Evolutionary conservation across 495 filamentous ascomycete species (phyloP).

Genomic region (Bathelium albidoporum): DNA sequence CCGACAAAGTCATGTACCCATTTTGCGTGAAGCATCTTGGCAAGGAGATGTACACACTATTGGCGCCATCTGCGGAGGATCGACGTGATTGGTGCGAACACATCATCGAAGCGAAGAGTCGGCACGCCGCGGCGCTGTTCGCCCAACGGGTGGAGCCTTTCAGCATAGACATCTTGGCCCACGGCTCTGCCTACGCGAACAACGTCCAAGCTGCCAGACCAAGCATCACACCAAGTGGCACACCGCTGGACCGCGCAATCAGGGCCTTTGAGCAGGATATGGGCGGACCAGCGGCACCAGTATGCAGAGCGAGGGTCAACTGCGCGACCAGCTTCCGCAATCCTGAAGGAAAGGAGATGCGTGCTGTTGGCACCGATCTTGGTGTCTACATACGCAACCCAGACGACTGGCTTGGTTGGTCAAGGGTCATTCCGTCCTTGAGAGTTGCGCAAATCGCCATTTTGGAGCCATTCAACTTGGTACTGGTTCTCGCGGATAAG

Average conservation of each 20-base stretch:
- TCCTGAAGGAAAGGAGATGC: slow-evolving; percentile 70
- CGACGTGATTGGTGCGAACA: slow-evolving; percentile 84
- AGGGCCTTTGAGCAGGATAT: slow-evolving; percentile 67
- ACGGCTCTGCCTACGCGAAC: slow-evolving; percentile 78
- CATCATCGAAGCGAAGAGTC: slow-evolving; percentile 88
- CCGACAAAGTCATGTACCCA: slow-evolving; percentile 81
- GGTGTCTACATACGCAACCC: slow-evolving; percentile 83
- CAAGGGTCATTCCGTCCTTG: slow-evolving; percentile 60
- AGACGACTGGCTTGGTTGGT: slow-evolving; percentile 81
- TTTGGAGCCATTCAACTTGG: slow-evolving; percentile 86
- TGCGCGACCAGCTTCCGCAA: slow-evolving; percentile 83
- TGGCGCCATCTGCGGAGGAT: slow-evolving; percentile 60
- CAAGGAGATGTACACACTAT: slow-evolving; percentile 77
- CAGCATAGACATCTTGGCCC: slow-evolving; percentile 80
- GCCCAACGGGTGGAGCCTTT: slow-evolving; percentile 96
- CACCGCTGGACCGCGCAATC: slow-evolving; percentile 84
- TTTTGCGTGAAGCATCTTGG: slow-evolving; percentile 98
- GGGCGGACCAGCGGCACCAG: slow-evolving; percentile 56
- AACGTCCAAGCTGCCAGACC: slow-evolving; percentile 46
- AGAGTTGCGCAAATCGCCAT: slow-evolving; percentile 89
- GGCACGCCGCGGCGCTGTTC: slow-evolving; percentile 76
- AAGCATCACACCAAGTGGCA: slow-evolving; percentile 67
- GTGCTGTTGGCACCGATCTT: slow-evolving; percentile 89
- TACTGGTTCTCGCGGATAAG: slow-evolving; percentile 82
- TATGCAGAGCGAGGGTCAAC: slow-evolving; percentile 78